Evolutionary conservation across 1,284 basidiomycete genomes (phyloP).

Genomic region (Filobasidium uniguttulatum): DNA sequence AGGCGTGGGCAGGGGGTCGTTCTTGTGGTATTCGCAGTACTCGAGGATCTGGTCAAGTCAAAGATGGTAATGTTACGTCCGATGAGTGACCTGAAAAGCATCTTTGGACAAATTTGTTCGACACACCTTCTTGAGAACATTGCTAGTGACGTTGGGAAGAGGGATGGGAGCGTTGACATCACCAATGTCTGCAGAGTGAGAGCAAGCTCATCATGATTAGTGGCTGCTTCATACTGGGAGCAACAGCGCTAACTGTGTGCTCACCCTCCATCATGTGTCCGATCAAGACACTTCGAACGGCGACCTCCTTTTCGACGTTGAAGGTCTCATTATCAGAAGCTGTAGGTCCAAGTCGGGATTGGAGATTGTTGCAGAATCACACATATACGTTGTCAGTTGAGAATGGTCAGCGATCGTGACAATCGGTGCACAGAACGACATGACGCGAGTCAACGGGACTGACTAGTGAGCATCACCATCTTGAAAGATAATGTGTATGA

Average conservation of each 20-base stretch:
- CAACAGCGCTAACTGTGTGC: constrained; percentile 15
- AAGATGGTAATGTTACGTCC: background rate
- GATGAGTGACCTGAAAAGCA: background rate
- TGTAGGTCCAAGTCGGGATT: too few species aligned
- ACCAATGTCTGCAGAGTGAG: constrained; percentile 57
- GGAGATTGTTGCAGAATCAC: constrained; percentile 10
- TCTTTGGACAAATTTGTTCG: background rate
- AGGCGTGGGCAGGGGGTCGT: constrained; percentile 80
- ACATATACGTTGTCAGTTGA: background rate
- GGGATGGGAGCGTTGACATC: constrained; percentile 84
- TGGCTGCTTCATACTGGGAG: background rate
- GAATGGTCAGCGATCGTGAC: background rate
- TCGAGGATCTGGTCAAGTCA: constrained; percentile 67
- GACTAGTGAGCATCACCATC: constrained; percentile 16
- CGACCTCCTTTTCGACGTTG: constrained; percentile 83
- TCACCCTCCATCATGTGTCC: constrained; percentile 99
- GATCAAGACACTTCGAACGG: constrained; percentile 88
- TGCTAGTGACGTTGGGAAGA: constrained; percentile 89
- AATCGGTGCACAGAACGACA: background rate
- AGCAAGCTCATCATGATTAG: constrained; percentile 4
- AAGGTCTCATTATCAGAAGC: constrained; percentile 93
- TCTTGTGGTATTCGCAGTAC: constrained; percentile 97
- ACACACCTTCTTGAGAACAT: constrained; percentile 83
- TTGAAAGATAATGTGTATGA: constrained; percentile 1
- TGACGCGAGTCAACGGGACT: background rate